A percentile compares a stretch with the other conserved stretches of the same genome.
These are phyloP conservation scores for Schwanniomyces occidentalis DNA, from an alignment of 805 yeast genomes.

Conservation along the genomic window DNA sequence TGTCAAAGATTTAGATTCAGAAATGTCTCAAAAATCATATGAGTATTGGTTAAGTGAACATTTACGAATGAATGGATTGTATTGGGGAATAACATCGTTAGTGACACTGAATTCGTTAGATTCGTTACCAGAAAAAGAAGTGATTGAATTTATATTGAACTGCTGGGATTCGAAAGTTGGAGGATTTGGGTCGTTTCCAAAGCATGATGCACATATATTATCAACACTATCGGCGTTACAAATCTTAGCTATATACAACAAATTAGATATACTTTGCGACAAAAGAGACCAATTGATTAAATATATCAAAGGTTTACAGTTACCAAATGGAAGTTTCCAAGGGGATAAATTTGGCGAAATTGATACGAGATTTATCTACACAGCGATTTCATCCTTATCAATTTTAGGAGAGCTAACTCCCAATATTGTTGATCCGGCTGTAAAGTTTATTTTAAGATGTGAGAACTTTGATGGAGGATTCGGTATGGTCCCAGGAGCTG, in stretches of 20 bases:
- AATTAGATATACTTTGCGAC: conserved; percentile 44
- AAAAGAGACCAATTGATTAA: conserved; percentile 26
- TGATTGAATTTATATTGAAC: conserved; percentile 63
- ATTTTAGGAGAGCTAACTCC: conserved; percentile 64
- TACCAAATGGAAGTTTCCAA: conserved; percentile 69
- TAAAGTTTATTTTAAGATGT: conserved; percentile 63
- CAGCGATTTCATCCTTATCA: conserved; percentile 72
- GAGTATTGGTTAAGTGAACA: conserved; percentile 93
- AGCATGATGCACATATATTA: conserved; percentile 84
- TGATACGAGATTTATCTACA: conserved; percentile 88
- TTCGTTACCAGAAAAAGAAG: conserved; percentile 59
- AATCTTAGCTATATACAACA: conserved; percentile 65
- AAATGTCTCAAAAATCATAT: conserved; percentile 45
- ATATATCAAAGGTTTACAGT: conserved; percentile 45
- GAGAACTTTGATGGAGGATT: conserved; percentile 95
- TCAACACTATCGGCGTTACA: conserved; percentile 88
- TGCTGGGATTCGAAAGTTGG: conserved; percentile 65
- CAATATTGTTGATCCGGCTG: conserved; percentile 60
- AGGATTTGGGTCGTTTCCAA: conserved; percentile 88
- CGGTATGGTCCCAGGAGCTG: conserved; percentile 93
- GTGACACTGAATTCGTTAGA: conserved; percentile 53
- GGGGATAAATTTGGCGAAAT: conserved; percentile 93
- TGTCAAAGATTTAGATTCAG: conserved; percentile 36
- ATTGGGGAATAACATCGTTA: conserved; percentile 91
- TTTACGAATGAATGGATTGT: conserved; percentile 83